These are phyloP conservation scores for Saksenaea oblongispora DNA, from an alignment of 371 early-diverging fungal genomes.

Conservation along the genomic window DNA sequence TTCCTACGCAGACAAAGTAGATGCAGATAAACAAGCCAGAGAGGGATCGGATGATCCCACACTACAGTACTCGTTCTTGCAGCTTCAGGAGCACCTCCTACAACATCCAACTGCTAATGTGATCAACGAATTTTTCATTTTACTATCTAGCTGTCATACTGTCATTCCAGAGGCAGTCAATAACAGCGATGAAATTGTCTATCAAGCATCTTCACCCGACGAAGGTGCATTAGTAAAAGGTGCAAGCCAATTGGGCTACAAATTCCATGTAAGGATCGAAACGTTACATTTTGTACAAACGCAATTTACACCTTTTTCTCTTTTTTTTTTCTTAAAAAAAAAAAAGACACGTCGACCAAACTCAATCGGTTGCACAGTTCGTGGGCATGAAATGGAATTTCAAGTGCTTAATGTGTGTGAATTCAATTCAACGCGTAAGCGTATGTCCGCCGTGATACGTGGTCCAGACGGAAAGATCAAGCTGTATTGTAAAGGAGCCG, in stretches of 20 bases:
- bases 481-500: slow-evolving; percentile 98
- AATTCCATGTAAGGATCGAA: slow-evolving; percentile 47
- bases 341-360: slow-evolving; percentile 88
- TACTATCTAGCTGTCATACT: slow-evolving; percentile 96
- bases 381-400: slow-evolving; percentile 69
- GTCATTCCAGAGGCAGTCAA: slow-evolving; percentile 90
- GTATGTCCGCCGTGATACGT: slow-evolving; percentile 95
- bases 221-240: slow-evolving; percentile 91
- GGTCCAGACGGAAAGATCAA: slow-evolving; percentile 89
- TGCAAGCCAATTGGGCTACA: slow-evolving; percentile 64
- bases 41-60: slow-evolving; percentile 64
- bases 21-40: slow-evolving; percentile 73
- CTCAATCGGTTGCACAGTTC: slow-evolving; percentile 75
- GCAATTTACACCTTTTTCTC: slow-evolving; percentile 8
- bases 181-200: slow-evolving; percentile 67
- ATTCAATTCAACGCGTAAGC: slow-evolving; percentile 96
- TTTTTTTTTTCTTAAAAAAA: no score
- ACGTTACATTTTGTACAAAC: no score
- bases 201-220: slow-evolving; percentile 92
- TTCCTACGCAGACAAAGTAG: slow-evolving; percentile 78
- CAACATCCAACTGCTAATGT: slow-evolving; percentile 63
- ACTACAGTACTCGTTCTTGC: slow-evolving; percentile 68
- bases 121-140: slow-evolving; percentile 75
- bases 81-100: slow-evolving; percentile 63
- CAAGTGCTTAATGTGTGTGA: slow-evolving; percentile 95